phyloP scores from a whole-genome alignment of 768 basidiomycete species.

The Podaxis carcinomalis region DNA sequence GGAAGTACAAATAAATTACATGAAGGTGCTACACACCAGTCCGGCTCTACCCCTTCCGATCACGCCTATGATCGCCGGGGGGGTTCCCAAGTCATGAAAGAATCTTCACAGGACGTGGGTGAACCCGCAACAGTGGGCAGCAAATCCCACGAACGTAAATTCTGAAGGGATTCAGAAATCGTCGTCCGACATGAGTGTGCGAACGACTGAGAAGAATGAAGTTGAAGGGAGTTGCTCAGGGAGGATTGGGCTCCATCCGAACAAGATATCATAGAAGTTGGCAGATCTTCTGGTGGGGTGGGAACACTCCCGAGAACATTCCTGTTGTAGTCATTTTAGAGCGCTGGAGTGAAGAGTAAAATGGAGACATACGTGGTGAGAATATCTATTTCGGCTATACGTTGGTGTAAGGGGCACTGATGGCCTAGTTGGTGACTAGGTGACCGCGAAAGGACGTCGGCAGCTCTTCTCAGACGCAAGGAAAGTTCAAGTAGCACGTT shows the following conservation, averaged over 20 bases:
- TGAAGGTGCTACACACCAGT: neutral
- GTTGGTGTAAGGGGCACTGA: conserved; percentile 35
- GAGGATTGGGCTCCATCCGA: neutral
- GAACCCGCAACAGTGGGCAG: conserved; percentile 21
- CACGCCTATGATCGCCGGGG: conserved; percentile 26
- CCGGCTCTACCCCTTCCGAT: neutral
- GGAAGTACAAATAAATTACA: conserved; percentile 12
- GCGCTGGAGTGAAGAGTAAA: neutral
- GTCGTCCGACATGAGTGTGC: conserved; percentile 14
- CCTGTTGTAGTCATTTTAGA: neutral
- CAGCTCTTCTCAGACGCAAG: conserved; percentile 54
- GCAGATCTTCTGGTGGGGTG: conserved; percentile 23
- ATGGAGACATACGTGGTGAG: conserved; percentile 8
- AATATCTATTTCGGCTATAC: conserved; percentile 37
- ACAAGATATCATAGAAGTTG: neutral
- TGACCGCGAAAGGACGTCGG: conserved; percentile 47
- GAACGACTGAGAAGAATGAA: conserved; percentile 14
- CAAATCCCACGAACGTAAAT: conserved; percentile 28
- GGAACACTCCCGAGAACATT: conserved; percentile 26
- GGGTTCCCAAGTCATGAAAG: conserved; percentile 63
- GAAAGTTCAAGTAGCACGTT: conserved; percentile 63
- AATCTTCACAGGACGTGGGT: conserved; percentile 43
- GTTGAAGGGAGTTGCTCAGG: neutral
- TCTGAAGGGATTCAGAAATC: conserved; percentile 15
- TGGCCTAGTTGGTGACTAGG: conserved; percentile 34